Percentiles rank a stretch among this genome's conserved stretches.
phyloP scores from a whole-genome alignment of 176 grass and related monocot species.

The Oryza glaberrima region DNA sequence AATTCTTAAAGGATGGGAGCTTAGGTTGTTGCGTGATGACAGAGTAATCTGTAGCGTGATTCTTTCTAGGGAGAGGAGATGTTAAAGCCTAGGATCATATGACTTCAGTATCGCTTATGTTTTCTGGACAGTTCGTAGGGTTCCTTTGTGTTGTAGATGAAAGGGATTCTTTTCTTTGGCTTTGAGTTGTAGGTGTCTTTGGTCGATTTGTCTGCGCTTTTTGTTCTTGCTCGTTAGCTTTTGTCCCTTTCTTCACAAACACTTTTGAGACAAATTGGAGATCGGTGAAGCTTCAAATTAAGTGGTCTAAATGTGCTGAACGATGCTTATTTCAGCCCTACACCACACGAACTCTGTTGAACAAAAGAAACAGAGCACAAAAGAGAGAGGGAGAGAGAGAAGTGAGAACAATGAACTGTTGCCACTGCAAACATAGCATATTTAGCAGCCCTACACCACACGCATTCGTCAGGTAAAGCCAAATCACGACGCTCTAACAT shows the following conservation, averaged over 20 bases:
- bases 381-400: no score
- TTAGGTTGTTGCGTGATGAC: neutral
- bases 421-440: slow-evolving; percentile 8
- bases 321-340: no score
- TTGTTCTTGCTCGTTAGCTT: slow-evolving; percentile 41
- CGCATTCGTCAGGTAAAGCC: neutral
- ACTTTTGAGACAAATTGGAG: slow-evolving; percentile 27
- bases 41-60: neutral
- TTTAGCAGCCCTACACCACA: slow-evolving; percentile 4
- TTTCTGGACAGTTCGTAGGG: neutral
- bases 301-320: neutral
- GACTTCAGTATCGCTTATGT: neutral
- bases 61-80: neutral
- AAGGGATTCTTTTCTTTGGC: slow-evolving; percentile 75
- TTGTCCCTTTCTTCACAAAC: slow-evolving; percentile 57
- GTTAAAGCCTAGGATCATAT: neutral
- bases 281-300: neutral
- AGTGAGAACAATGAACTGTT: neutral
- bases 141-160: neutral
- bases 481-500: neutral
- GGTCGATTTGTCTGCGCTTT: slow-evolving; percentile 32
- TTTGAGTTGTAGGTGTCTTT: slow-evolving; percentile 23
- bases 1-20: neutral
- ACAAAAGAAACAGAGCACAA: no score
- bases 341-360: no score